Evolutionary conservation across 1,284 basidiomycete species (phyloP).

Genomic region (Ganoderma meredithae): DNA sequence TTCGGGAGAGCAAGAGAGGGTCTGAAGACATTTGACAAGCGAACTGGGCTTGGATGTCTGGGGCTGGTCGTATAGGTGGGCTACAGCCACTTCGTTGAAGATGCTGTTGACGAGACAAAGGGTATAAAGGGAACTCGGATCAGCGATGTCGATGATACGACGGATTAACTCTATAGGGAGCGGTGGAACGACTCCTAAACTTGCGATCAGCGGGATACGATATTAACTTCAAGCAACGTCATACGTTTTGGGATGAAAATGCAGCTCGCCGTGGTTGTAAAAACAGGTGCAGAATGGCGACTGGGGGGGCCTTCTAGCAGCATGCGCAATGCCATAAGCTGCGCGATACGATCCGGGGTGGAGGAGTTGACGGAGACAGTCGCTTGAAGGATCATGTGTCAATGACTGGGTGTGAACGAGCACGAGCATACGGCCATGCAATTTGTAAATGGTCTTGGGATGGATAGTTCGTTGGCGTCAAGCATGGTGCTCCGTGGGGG

Average conservation of each 20-base stretch:
- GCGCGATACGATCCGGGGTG: neutral
- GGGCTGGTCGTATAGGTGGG: neutral
- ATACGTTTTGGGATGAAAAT: neutral
- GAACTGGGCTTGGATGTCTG: neutral
- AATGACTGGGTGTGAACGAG: neutral
- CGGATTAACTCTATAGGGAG: neutral
- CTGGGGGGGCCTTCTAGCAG: neutral
- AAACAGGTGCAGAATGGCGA: neutral
- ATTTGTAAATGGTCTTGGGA: neutral
- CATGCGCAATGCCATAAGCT: neutral
- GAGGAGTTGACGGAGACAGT: neutral
- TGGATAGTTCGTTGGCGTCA: neutral
- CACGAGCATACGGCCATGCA: neutral
- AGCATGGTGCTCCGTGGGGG: neutral
- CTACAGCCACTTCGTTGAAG: slow-evolving; percentile 1
- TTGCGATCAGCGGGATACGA: neutral
- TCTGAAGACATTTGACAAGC: neutral
- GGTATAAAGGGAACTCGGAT: neutral
- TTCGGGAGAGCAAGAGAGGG: neutral
- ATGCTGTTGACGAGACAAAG: neutral
- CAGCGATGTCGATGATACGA: neutral
- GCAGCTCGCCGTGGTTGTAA: neutral
- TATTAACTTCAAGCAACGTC: neutral
- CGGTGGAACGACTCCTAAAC: neutral
- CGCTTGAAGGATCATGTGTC: neutral